Percentiles rank a stretch among this genome's conserved stretches.
Conservation (phyloP, 2,329 filamentous ascomycete species). For the Botrytis elliptica region DNA sequence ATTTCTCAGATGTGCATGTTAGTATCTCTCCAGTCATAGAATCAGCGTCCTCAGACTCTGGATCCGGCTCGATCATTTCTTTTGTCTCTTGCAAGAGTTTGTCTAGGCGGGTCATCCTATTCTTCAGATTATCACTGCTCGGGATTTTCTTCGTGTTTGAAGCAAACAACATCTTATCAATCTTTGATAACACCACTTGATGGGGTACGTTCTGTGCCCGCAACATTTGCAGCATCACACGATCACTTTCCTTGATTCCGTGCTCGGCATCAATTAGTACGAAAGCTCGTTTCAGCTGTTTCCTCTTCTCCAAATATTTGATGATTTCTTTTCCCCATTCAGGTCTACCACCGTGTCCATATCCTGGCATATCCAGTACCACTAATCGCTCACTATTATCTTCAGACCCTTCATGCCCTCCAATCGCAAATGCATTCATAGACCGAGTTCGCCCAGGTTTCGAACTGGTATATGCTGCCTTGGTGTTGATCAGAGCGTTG, state of each 20-base stretch:
- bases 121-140: conserved; percentile 38
- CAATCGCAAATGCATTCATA: conserved; percentile 65
- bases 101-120: conserved; percentile 42
- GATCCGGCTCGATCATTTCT: conserved; percentile 44
- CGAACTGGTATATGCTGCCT: conserved; percentile 55
- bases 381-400: conserved; percentile 44
- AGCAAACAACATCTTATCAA: conserved; percentile 53
- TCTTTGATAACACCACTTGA: conserved; percentile 66
- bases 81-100: conserved; percentile 43
- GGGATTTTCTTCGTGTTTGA: conserved; percentile 34
- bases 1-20: conserved; percentile 54
- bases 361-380: conserved; percentile 70
- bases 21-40: conserved; percentile 58
- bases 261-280: conserved; percentile 63
- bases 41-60: conserved; percentile 39
- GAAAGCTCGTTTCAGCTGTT: conserved; percentile 59
- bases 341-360: conserved; percentile 59
- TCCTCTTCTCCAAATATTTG: conserved; percentile 63
- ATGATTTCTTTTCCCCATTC: conserved; percentile 67
- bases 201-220: conserved; percentile 56
- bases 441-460: conserved; percentile 61
- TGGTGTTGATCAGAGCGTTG: conserved; percentile 58
- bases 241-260: conserved; percentile 61
- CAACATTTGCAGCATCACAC: conserved; percentile 55
- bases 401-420: conserved; percentile 39